Evolutionary conservation across 1,284 basidiomycete species (phyloP).

Genomic region (Agroathelia rolfsii): DNA sequence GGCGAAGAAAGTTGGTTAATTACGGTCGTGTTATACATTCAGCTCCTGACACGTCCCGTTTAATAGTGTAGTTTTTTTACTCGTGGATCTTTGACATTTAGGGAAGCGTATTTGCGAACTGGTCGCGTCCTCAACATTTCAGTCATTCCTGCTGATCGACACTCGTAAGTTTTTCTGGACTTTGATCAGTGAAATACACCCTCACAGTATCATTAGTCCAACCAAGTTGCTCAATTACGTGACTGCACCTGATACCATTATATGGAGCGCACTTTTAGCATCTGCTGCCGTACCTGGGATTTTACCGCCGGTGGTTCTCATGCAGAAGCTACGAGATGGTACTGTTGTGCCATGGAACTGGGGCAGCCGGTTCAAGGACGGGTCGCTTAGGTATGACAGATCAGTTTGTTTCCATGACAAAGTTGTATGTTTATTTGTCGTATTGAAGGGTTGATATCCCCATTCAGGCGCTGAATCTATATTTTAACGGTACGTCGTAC

Average conservation of each 20-base stretch:
- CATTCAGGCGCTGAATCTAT: conserved; percentile 83
- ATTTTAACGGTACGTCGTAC: conserved; percentile 65
- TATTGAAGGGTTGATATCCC: conserved; percentile 80
- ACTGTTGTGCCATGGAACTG: conserved; percentile 88
- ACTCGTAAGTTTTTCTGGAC: conserved; percentile 53
- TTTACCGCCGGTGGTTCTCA: conserved; percentile 80
- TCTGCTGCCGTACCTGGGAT: conserved; percentile 83
- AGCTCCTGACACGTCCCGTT: conserved; percentile 5
- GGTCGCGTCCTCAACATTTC: conserved; percentile 92
- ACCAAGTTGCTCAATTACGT: conserved; percentile 95
- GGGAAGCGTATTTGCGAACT: conserved; percentile 89
- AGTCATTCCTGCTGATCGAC: conserved; percentile 89
- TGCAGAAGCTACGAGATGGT: conserved; percentile 86
- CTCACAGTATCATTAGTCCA: conserved; percentile 41
- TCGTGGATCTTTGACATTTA: conserved; percentile 89
- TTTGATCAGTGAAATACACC: conserved; percentile 6
- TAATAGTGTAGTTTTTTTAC: conserved; percentile 74
- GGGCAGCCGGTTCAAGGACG: conserved; percentile 89
- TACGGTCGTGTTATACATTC: neutral
- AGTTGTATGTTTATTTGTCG: neutral
- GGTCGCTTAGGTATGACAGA: conserved; percentile 58
- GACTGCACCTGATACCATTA: conserved; percentile 84
- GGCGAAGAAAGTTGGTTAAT: conserved; percentile 71
- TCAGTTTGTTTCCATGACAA: neutral
- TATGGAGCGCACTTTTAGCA: conserved; percentile 71